Conservation (phyloP, 192 early-diverging fungal genomes). For the Geranomyces variabilis region DNA sequence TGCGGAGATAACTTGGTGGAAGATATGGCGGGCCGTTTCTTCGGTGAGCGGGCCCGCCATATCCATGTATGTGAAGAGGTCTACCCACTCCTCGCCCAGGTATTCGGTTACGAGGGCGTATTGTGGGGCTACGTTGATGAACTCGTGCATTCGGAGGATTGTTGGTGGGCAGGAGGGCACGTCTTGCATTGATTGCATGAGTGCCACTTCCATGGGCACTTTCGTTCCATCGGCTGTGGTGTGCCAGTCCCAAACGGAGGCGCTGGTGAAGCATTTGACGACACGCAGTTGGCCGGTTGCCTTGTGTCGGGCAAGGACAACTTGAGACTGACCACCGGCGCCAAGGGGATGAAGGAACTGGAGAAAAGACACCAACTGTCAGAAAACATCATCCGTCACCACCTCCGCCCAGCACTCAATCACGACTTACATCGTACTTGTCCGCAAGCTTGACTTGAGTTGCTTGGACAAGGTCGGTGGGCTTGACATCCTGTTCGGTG, state of each 20-base stretch:
- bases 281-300: constrained; percentile 38
- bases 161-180: neutral
- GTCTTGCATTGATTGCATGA: constrained; percentile 41
- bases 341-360: constrained; percentile 51
- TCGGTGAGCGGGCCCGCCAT: constrained; percentile 51
- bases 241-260: constrained; percentile 58
- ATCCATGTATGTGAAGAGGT: constrained; percentile 60
- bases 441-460: too few species aligned
- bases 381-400: too few species aligned
- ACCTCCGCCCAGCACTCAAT: too few species aligned
- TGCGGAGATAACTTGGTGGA: constrained; percentile 47
- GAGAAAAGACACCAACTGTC: neutral
- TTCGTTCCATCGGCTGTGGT: constrained; percentile 29
- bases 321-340: constrained; percentile 58
- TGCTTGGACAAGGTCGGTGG: too few species aligned
- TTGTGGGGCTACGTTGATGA: constrained; percentile 42
- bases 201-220: constrained; percentile 44
- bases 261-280: constrained; percentile 49
- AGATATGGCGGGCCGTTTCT: constrained; percentile 43
- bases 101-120: constrained; percentile 63
- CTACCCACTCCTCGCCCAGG: constrained; percentile 59
- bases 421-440: too few species aligned
- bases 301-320: constrained; percentile 41
- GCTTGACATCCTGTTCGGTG: too few species aligned
- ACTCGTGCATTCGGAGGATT: constrained; percentile 44